Base-by-base conservation (phyloP, 75 land plant species). In the Picea sitchensis region DNA sequence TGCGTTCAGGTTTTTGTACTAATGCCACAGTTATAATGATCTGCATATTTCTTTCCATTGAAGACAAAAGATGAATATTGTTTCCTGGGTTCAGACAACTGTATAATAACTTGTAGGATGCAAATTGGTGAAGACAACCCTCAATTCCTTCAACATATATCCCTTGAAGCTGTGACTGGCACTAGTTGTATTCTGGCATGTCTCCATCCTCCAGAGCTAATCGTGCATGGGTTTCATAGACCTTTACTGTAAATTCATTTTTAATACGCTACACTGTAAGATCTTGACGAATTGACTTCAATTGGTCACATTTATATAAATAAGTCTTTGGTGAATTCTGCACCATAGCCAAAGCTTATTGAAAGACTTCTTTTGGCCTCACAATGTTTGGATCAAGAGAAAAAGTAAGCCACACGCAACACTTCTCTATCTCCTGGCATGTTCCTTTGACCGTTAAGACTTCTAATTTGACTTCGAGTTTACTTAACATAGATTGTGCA, bases 181-280 rank as follows among this genome's bases (percentile, higher is more conserved):
- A 97, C 94, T 95, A 98, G 82, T 97, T 97, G 80, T 85, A 97
- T 73, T 97, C 99, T 14, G 98, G 91, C 65, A 97, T 76, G 77
- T 97, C 99, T 18, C 98, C 95, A 77, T 89, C 88, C 83, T 89
- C 95, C 51, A 97, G 71, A 12, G 99, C 97, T 73, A 94, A 78
- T 79, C 99, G 86, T 69, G 92, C 99, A 93, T 97, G 99, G 61
- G 98, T 90, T 84, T 97, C 99, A 84, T 97, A 97, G 2, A 97
- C 99, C 98, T 94, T 84, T 11, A 86, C 98, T n/a, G 99, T 97
- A 15, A 97, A 80, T 76, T 91, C 91, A 84, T 97, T 92, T 13
- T 87, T 85, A 78, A 97, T 91, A 23, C 95, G 77, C 80, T 97
- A 98, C 12, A 97, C 98, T 77, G 99, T 97, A 21, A 97, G 82